These are phyloP conservation scores for Cucurbita moschata DNA, from an alignment of 306 rosid genomes.

Conservation along the genomic window DNA sequence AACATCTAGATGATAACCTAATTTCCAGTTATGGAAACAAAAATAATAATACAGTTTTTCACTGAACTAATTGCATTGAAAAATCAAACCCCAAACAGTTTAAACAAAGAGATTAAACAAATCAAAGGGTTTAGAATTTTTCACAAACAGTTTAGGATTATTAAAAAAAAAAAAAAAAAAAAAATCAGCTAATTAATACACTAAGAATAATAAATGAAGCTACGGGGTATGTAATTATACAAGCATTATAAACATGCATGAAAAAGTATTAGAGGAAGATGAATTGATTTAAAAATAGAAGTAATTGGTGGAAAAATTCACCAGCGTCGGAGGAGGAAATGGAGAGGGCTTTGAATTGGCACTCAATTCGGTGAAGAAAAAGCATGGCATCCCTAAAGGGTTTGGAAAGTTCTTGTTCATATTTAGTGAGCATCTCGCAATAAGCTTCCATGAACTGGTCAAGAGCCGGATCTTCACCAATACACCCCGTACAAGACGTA, in stretches of 20 bases:
- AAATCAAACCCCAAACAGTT: no score
- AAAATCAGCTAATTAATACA: background rate
- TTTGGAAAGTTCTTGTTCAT: conserved; percentile 84
- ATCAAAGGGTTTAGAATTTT: no score
- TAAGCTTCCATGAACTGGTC: conserved; percentile 99
- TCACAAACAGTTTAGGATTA: background rate
- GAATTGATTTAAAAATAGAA: no score
- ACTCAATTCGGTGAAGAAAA: conserved; percentile 65
- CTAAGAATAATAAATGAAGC: background rate
- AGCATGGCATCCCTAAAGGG: conserved; percentile 95
- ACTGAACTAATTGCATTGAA: no score
- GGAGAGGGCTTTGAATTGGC: conserved; percentile 65
- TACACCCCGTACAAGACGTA: conserved; percentile 21
- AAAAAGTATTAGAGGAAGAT: background rate
- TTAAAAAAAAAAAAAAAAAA: background rate
- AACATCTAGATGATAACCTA: background rate
- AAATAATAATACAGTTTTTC: no score
- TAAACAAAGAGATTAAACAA: no score
- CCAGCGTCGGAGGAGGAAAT: conserved; percentile 52
- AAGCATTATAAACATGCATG: background rate
- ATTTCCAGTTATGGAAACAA: background rate
- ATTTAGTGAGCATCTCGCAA: conserved; percentile 92
- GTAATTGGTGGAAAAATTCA: background rate
- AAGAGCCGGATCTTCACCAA: conserved; percentile 90
- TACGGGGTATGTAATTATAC: background rate